phyloP scores from a whole-genome alignment of 345 rosid species.

The Populus simonii region DNA sequence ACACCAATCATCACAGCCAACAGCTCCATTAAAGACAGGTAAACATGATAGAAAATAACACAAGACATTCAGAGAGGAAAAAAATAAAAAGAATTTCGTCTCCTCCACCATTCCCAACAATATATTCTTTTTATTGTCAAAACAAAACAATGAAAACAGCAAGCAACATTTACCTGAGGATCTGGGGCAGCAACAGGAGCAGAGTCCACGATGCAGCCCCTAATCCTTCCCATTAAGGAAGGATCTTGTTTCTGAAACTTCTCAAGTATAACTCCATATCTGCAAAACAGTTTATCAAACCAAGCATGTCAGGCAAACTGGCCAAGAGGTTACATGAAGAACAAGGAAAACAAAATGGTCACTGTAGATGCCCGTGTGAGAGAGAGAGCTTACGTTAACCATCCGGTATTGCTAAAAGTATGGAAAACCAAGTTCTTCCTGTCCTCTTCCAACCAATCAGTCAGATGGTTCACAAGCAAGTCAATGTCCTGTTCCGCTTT shows the following conservation, averaged over 20 bases:
- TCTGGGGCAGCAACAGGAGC: conserved; percentile 97
- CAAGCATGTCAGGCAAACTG: conserved; percentile 16
- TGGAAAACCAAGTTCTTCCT: conserved; percentile 86
- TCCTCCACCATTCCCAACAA: background rate
- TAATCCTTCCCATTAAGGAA: conserved; percentile 57
- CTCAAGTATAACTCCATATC: conserved; percentile 91
- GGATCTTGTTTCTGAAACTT: conserved; percentile 81
- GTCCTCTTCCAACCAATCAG: conserved; percentile 85
- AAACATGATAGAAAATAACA: background rate
- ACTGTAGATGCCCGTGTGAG: background rate
- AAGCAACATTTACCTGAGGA: conserved; percentile 64
- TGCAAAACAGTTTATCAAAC: conserved; percentile 23
- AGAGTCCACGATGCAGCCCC: conserved; percentile 93
- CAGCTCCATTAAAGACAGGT: background rate
- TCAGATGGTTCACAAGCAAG: conserved; percentile 77
- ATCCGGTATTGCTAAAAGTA: conserved; percentile 98
- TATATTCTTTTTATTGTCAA: background rate
- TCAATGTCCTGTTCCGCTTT: conserved; percentile 83
- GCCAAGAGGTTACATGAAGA: conserved; percentile 2
- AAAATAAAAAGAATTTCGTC: background rate
- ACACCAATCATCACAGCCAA: background rate
- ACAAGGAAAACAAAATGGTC: background rate
- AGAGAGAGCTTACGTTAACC: conserved; percentile 68
- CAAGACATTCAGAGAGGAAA: background rate
- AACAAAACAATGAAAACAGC: background rate